Evolutionary conservation across 352 stramenopile species (phyloP).

Genomic region (Aphanomyces cochlioides): DNA sequence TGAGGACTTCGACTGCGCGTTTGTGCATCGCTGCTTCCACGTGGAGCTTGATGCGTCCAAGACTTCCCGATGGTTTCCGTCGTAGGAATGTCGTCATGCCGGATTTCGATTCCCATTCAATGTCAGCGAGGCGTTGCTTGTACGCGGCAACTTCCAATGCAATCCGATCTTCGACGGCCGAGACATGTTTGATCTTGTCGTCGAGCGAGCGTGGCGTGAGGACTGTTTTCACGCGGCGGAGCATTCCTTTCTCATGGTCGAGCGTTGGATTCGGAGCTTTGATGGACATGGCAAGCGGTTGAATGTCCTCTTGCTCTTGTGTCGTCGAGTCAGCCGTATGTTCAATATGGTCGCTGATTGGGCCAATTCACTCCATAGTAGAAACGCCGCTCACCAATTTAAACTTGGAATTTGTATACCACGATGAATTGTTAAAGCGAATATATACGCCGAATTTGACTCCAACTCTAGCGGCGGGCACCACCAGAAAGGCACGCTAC

Average conservation of each 20-base stretch:
- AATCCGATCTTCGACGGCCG: constrained; percentile 6
- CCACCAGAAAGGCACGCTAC: too few relatives aligned
- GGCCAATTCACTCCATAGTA: too few relatives aligned
- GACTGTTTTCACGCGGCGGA: not conserved
- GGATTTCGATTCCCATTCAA: constrained; percentile 22
- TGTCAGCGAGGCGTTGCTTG: constrained; percentile 18
- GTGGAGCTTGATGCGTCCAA: constrained; percentile 18
- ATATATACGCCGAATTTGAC: too few relatives aligned
- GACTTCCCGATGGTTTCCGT: constrained; percentile 6
- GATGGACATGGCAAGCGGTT: not conserved
- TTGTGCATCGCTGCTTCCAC: constrained; percentile 25
- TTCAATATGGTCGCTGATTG: too few relatives aligned
- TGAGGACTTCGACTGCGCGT: constrained; percentile 17
- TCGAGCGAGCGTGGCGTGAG: not conserved
- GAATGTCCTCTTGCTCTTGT: not conserved
- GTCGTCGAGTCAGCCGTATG: not conserved
- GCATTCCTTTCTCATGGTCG: not conserved
- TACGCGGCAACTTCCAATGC: not conserved
- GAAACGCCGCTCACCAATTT: too few relatives aligned
- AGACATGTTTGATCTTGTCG: not conserved
- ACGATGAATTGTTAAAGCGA: too few relatives aligned
- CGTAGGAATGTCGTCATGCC: constrained; percentile 1
- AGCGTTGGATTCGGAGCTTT: not conserved
- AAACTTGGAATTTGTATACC: too few relatives aligned
- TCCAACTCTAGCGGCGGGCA: too few relatives aligned